Base-by-base conservation (phyloP, 305 asterid genomes). In the Fraxinus albicans region DNA sequence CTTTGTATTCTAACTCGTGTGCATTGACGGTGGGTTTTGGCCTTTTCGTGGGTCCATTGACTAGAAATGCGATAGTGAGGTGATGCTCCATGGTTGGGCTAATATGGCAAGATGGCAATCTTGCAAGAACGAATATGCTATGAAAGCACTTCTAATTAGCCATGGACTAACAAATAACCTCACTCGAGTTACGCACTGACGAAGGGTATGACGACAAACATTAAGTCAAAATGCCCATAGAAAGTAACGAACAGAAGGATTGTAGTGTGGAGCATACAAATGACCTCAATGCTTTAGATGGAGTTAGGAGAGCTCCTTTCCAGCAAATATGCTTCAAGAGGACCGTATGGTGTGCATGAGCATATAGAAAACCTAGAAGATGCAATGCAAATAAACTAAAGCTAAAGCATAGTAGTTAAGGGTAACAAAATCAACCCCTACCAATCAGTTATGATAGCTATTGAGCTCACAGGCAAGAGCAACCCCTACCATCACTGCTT, bases 301-400 rank as follows among this genome's bases (percentile, higher is more conserved):
- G 6, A 12, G 58, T 47, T 47, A 47, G 58, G 19, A 15, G 58
- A 15, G 58, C 19, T 47, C 58, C 6, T 15, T 47, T 47, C 58
- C 67, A 55, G 6, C 10, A 2, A 17, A 7, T 1, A 8, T 63
- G 31, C 73, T 25, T n/a, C 17, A 4, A 65, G 33, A 90, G 85
- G 79, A 94, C 91, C 9, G 92, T 97, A 78, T 93, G 88, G 91
- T 97, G 79, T 93, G 87, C 63, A 93, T 93, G 40, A 97, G 87
- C 84, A 91, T 73, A 77, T 97, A 42, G 4, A 42, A 42, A 42
- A 42, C 17, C 53, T 10, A 42, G 53, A 42, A 42, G 50, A 42
- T 10, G 53, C 17, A 42, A 2, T 9, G 53, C 53, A 42, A 42
- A 42, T 42, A 42, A 9, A 4, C 53, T 42, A 42, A 9, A 42